Percentiles rank a stretch among this genome's conserved stretches.
Evolutionary conservation across 805 yeast species (phyloP).

Genomic region (Candida loeiensis): DNA sequence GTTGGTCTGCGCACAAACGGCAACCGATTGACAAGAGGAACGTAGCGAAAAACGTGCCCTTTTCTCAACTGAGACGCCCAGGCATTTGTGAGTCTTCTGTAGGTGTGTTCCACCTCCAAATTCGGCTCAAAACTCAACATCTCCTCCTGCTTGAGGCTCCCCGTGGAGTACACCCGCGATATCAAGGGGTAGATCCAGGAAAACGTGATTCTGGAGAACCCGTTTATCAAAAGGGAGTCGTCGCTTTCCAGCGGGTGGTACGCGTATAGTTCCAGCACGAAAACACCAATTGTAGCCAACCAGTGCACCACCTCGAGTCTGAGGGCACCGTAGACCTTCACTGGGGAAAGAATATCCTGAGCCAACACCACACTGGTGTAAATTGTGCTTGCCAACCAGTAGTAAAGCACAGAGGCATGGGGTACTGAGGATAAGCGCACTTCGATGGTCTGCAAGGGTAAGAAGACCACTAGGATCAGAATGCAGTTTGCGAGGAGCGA

Average conservation of each 20-base stretch:
- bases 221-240: conserved; percentile 14
- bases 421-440: conserved; percentile 21
- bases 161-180: conserved; percentile 18
- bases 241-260: conserved; percentile 22
- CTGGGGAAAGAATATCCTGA: conserved; percentile 20
- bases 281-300: conserved; percentile 13
- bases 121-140: conserved; percentile 9
- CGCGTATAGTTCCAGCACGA: conserved; percentile 16
- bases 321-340: conserved; percentile 12
- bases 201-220: conserved; percentile 22
- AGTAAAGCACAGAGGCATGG: conserved; percentile 20
- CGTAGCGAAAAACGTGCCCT: not conserved
- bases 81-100: not conserved
- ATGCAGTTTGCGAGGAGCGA: conserved; percentile 1
- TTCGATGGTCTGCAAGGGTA: conserved; percentile 22
- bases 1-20: not conserved
- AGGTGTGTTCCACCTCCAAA: conserved; percentile 2
- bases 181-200: conserved; percentile 28
- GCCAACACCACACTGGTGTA: conserved; percentile 10
- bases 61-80: not conserved
- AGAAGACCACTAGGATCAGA: conserved; percentile 10
- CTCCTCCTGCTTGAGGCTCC: conserved; percentile 19
- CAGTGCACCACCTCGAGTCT: conserved; percentile 8
- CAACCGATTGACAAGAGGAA: conserved; percentile 2
- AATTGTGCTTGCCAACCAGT: conserved; percentile 19